A percentile compares a stretch with the other conserved stretches of the same genome.
phyloP scores from a whole-genome alignment of 345 rosid species.

The Anastatica hierochuntica region DNA sequence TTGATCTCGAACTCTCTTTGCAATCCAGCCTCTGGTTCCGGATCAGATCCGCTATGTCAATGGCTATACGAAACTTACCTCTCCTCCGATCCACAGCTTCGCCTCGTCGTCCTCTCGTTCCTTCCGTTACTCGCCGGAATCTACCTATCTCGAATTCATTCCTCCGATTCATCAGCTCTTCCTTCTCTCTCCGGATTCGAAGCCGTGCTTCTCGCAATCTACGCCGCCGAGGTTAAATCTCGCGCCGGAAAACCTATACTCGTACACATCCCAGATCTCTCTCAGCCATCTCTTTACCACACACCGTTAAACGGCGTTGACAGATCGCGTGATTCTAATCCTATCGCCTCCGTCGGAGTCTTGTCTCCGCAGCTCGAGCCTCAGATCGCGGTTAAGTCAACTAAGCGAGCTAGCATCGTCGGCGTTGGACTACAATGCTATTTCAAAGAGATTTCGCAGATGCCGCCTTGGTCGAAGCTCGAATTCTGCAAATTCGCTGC shows the following conservation, averaged over 20 bases:
- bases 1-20: slow-evolving; percentile 44
- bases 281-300: slow-evolving; percentile 89
- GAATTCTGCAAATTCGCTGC: slow-evolving; percentile 60
- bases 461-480: slow-evolving; percentile 85
- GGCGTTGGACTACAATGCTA: slow-evolving; percentile 68
- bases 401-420: slow-evolving; percentile 58
- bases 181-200: slow-evolving; percentile 90
- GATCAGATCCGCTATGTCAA: slow-evolving; percentile 84
- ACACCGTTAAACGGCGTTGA: slow-evolving; percentile 45
- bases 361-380: slow-evolving; percentile 66
- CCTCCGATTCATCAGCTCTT: slow-evolving; percentile 41
- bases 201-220: slow-evolving; percentile 82
- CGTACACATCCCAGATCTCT: slow-evolving; percentile 76
- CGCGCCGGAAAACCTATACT: slow-evolving; percentile 69
- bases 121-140: slow-evolving; percentile 63
- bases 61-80: slow-evolving; percentile 96
- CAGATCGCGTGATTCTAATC: slow-evolving; percentile 29
- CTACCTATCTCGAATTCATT: slow-evolving; percentile 75
- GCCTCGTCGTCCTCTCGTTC: slow-evolving; percentile 73
- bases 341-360: slow-evolving; percentile 32
- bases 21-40: slow-evolving; percentile 60
- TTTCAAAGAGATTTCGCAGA: slow-evolving; percentile 69
- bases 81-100: slow-evolving; percentile 73
- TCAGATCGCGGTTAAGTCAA: slow-evolving; percentile 69
- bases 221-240: slow-evolving; percentile 64